phyloP scores from a whole-genome alignment of 2,329 filamentous ascomycete species.

The Penicillium sp. region DNA sequence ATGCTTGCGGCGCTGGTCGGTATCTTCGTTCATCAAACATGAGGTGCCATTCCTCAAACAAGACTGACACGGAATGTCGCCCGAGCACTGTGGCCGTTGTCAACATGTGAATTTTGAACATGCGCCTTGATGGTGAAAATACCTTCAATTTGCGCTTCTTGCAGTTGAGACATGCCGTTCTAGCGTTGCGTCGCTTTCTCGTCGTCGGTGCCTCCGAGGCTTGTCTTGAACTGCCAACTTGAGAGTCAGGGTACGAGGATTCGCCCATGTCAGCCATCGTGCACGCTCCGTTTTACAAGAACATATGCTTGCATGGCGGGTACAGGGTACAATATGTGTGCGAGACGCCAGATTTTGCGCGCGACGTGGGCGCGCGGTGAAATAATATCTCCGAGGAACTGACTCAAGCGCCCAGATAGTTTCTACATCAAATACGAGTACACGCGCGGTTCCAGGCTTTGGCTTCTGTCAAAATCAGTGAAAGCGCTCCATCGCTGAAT shows the following conservation, averaged over 20 bases:
- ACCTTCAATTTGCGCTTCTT: background rate
- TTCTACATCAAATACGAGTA: background rate
- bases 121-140: background rate
- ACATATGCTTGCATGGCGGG: background rate
- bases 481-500: background rate
- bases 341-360: background rate
- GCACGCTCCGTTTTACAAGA: background rate
- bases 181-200: background rate
- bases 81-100: background rate
- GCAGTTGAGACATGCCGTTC: background rate
- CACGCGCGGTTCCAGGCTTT: background rate
- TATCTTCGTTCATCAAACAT: background rate
- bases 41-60: background rate
- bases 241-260: background rate
- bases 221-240: background rate
- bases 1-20: conserved; percentile 14
- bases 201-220: background rate
- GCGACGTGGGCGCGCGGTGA: background rate
- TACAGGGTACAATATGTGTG: background rate
- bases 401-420: background rate
- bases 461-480: background rate
- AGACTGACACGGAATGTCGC: background rate
- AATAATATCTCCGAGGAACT: background rate
- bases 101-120: background rate
- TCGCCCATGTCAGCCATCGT: background rate